A percentile compares a stretch with the other conserved stretches of the same genome.
phyloP scores from a whole-genome alignment of 2,329 filamentous ascomycete species.

The Fusarium subglutinans region DNA sequence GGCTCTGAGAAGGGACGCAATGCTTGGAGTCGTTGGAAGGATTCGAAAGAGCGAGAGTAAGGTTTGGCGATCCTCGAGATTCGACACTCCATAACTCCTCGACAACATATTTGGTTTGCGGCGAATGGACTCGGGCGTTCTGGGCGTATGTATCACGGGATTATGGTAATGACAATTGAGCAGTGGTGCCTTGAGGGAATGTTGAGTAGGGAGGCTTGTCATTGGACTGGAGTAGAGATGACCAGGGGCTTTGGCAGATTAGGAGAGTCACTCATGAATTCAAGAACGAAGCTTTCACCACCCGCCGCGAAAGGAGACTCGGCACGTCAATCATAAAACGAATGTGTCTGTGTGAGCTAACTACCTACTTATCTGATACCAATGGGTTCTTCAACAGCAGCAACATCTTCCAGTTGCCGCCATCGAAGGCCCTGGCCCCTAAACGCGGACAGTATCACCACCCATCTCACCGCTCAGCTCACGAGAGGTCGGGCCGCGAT shows the following conservation, averaged over 20 bases:
- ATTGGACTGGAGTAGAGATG: neutral
- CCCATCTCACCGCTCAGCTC: slow-evolving; percentile 70
- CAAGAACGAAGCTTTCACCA: slow-evolving; percentile 7
- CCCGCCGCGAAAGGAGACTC: slow-evolving; percentile 3
- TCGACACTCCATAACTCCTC: neutral
- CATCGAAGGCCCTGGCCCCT: slow-evolving; percentile 12
- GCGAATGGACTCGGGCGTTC: neutral
- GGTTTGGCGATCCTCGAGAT: too few species aligned
- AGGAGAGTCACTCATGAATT: slow-evolving; percentile 1
- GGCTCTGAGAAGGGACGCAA: slow-evolving; percentile 59
- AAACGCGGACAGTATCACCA: slow-evolving; percentile 60
- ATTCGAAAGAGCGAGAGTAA: slow-evolving; percentile 34
- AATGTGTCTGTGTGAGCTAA: slow-evolving; percentile 1
- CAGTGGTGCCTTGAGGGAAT: neutral
- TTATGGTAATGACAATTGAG: neutral
- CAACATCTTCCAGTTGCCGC: slow-evolving; percentile 14
- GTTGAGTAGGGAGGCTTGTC: neutral
- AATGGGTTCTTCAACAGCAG: slow-evolving; percentile 21
- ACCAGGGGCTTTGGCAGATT: neutral
- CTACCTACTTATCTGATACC: slow-evolving; percentile 3
- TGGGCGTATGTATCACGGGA: neutral
- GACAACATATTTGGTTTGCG: neutral
- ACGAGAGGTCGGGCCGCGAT: slow-evolving; percentile 61
- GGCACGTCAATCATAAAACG: slow-evolving; percentile 3
- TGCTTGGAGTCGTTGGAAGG: slow-evolving; percentile 50